A percentile compares a stretch with the other conserved stretches of the same genome.
Evolutionary conservation across 192 early-diverging fungal genomes (phyloP).

Genomic region (Coemansia reversa): DNA sequence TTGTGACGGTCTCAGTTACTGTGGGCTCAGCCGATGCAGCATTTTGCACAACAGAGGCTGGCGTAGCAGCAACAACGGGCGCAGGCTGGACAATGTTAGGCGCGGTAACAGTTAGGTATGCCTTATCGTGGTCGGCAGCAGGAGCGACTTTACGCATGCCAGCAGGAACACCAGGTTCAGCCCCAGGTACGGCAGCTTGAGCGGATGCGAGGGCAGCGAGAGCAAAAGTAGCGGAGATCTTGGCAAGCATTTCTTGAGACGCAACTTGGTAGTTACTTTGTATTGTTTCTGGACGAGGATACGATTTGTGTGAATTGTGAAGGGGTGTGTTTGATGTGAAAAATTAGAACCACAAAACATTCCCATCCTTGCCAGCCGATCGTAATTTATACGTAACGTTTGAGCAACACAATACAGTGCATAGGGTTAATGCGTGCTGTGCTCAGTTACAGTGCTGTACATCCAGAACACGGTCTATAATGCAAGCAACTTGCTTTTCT

Average conservation of each 20-base stretch:
- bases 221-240: constrained; percentile 30
- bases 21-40: constrained; percentile 33
- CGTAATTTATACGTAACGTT: background rate
- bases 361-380: background rate
- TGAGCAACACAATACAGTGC: background rate
- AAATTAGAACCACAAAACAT: background rate
- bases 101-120: constrained; percentile 38
- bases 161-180: background rate
- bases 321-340: background rate
- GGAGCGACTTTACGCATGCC: constrained; percentile 8
- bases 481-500: background rate
- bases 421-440: background rate
- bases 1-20: constrained; percentile 33
- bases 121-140: constrained; percentile 18
- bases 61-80: constrained; percentile 13
- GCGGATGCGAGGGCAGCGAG: constrained; percentile 34
- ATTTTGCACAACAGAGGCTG: constrained; percentile 39
- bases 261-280: constrained; percentile 20
- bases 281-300: background rate
- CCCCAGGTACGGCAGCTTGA: constrained; percentile 10
- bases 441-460: background rate
- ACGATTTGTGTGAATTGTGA: background rate
- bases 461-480: background rate
- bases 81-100: constrained; percentile 37
- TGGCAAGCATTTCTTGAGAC: constrained; percentile 35